Evolutionary conservation across 805 yeast genomes (phyloP).

Genomic region (Candida adriatica): DNA sequence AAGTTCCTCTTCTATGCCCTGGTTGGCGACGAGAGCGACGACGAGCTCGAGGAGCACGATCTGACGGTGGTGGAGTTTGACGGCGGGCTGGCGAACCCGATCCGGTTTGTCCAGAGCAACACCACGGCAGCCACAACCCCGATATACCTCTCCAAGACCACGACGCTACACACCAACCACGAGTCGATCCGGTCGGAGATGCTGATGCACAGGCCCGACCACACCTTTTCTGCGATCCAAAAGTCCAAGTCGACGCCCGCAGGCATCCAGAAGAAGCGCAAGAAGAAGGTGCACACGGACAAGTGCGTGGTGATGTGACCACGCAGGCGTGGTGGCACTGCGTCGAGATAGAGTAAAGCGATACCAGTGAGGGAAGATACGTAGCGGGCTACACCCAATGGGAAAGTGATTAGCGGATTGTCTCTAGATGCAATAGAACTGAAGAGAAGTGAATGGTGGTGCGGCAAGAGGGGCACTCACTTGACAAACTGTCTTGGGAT

Average conservation of each 20-base stretch:
- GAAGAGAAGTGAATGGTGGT: too few species aligned
- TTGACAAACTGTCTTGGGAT: slow-evolving; percentile 74
- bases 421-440: too few species aligned
- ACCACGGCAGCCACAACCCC: slow-evolving; percentile 18
- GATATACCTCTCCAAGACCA: slow-evolving; percentile 17
- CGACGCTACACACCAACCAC: slow-evolving; percentile 15
- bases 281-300: slow-evolving; percentile 7
- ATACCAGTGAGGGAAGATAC: too few species aligned
- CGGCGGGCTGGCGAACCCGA: slow-evolving; percentile 13
- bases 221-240: slow-evolving; percentile 11
- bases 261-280: slow-evolving; percentile 6
- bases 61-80: slow-evolving; percentile 22
- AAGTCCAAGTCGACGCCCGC: slow-evolving; percentile 18
- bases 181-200: slow-evolving; percentile 22
- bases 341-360: too few species aligned
- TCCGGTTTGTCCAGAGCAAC: slow-evolving; percentile 15
- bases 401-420: too few species aligned
- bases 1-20: slow-evolving; percentile 28
- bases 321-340: too few species aligned
- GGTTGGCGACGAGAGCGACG: slow-evolving; percentile 7
- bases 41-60: slow-evolving; percentile 17
- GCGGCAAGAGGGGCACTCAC: too few species aligned
- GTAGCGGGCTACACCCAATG: too few species aligned
- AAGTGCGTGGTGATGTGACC: slow-evolving; percentile 17
- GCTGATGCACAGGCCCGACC: slow-evolving; percentile 19